A percentile compares a stretch with the other conserved stretches of the same genome.
Conservation (phyloP, 1,284 basidiomycete genomes). For the Irpex rosettiformis region DNA sequence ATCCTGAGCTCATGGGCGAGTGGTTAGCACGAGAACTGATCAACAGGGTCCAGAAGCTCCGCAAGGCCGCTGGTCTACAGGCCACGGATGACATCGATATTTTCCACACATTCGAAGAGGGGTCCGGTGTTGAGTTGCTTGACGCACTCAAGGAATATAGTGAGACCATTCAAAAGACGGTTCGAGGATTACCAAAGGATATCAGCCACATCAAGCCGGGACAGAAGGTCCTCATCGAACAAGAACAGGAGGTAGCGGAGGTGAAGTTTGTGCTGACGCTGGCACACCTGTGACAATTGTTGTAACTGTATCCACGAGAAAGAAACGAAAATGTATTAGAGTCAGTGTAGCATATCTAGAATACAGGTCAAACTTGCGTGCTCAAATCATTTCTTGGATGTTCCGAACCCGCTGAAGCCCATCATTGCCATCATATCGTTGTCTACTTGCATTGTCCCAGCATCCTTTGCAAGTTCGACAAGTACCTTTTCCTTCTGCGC, state of each 20-base stretch:
- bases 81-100: slow-evolving; percentile 93
- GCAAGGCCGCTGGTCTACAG: slow-evolving; percentile 94
- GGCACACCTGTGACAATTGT: slow-evolving; percentile 40
- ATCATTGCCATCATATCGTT: slow-evolving; percentile 80
- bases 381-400: slow-evolving; percentile 62
- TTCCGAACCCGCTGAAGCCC: slow-evolving; percentile 92
- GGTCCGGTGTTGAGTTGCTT: slow-evolving; percentile 62
- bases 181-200: slow-evolving; percentile 71
- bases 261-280: slow-evolving; percentile 75
- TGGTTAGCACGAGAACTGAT: slow-evolving; percentile 89
- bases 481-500: slow-evolving; percentile 69
- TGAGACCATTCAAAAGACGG: slow-evolving; percentile 75
- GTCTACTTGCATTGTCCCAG: slow-evolving; percentile 43
- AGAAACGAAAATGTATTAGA: slow-evolving; percentile 32
- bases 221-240: slow-evolving; percentile 63
- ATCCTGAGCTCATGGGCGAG: slow-evolving; percentile 85
- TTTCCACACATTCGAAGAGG: slow-evolving; percentile 82
- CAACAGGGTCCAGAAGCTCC: slow-evolving; percentile 92
- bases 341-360: slow-evolving; percentile 27
- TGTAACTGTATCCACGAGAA: slow-evolving; percentile 11
- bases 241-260: slow-evolving; percentile 86
- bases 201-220: slow-evolving; percentile 49
- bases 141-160: slow-evolving; percentile 69
- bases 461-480: slow-evolving; percentile 56
- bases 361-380: slow-evolving; percentile 17